Evolutionary conservation across 495 filamentous ascomycete genomes (phyloP), one percentile per base, ranked within the genome.

Genomic region (Penicillium paxilli): DNA sequence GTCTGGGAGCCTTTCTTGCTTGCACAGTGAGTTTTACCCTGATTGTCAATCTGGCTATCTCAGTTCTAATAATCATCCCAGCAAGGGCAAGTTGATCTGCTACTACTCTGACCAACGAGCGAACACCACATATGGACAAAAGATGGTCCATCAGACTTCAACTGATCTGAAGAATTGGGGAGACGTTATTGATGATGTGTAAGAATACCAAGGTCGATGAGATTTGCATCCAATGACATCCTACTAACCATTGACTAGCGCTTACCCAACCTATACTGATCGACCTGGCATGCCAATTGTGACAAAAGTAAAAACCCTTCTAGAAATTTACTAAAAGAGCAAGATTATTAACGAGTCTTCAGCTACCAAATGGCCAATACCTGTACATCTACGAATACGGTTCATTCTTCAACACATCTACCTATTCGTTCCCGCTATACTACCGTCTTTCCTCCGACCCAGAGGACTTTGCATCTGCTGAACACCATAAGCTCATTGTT

Each of bases 1-100:
- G 79, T 89, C 5, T 89, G 87, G 87, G 87, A 90, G 65, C 87
- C 87, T 0, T 87, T 84, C 62, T 63, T 89, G 17, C 57, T 88
- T 70, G 56, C 63, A 20, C 62, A 77, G 71, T 74, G 60, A 28
- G 71, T 62, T 12, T 23, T 3, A 7, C n/a, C 24, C 28, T 46
- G 23, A 3, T n/a, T 4, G 30, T 17, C 22, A n/a, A 8, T 30
- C 10, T 11, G 21, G 19, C 16, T 1, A 14, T 42, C 23, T 35
- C n/a, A n/a, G n/a, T n/a, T 8, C 47, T 54, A 25, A 59, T 22
- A 8, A 3, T 44, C n/a, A 8, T 25, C n/a, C n/a, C 26, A 74
- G 82, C 59, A 71, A 86, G 22, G 70, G 78, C 42, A 72, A 83
- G 51, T 65, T 89, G 19, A 75, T 88, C 20, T 71, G 70, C 67